phyloP scores from a whole-genome alignment of 1,284 basidiomycete genomes.

The Cutaneotrichosporon sp. region DNA sequence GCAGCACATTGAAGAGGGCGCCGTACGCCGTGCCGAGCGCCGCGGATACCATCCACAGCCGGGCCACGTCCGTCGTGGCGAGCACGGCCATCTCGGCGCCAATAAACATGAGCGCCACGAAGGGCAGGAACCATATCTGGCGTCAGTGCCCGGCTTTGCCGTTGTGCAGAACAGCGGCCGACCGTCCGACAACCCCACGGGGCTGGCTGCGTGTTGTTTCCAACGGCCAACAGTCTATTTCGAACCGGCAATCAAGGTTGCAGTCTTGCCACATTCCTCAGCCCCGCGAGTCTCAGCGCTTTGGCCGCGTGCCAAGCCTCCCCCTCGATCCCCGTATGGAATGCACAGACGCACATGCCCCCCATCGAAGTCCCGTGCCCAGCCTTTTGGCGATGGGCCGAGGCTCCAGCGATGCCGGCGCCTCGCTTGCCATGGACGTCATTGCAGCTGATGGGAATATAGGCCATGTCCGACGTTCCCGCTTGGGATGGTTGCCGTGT shows the following conservation, averaged over 20 bases:
- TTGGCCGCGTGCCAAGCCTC: too few relatives aligned
- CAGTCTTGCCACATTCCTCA: not conserved
- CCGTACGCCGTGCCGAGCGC: conserved; percentile 75
- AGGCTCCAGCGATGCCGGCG: not conserved
- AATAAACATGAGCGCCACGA: conserved; percentile 68
- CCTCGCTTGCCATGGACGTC: not conserved
- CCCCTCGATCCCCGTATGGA: too few relatives aligned
- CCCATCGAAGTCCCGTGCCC: too few relatives aligned
- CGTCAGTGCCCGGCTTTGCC: conserved; percentile 2
- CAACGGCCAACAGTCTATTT: not conserved
- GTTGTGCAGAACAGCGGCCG: not conserved
- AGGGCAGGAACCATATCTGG: conserved; percentile 63
- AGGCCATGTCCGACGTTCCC: not conserved
- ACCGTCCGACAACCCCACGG: not conserved
- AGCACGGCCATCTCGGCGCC: conserved; percentile 67
- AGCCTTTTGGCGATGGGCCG: not conserved
- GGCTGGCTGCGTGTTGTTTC: not conserved
- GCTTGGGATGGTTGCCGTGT: not conserved
- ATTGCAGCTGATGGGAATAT: not conserved
- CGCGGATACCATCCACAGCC: conserved; percentile 74
- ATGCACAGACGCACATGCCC: not conserved
- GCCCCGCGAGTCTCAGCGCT: not conserved
- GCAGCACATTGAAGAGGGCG: conserved; percentile 71
- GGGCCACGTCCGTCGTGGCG: conserved; percentile 61
- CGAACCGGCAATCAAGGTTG: not conserved